These are phyloP conservation scores for Drechslera avenae DNA, from an alignment of 2,329 filamentous ascomycete genomes.

Conservation along the genomic window DNA sequence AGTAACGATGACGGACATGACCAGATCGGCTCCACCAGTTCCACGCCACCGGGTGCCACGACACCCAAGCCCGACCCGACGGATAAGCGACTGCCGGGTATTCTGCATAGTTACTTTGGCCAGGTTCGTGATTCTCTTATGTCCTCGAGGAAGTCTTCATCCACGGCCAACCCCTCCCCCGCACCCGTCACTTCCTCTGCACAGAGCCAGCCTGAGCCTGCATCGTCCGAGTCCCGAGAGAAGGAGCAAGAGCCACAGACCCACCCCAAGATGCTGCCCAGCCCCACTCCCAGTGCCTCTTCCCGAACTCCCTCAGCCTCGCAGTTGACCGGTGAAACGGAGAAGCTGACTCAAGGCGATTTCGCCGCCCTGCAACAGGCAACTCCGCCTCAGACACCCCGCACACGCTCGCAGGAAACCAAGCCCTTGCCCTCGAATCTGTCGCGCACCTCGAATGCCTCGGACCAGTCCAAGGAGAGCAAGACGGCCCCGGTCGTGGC, in stretches of 20 bases:
- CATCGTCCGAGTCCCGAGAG: conserved; percentile 25
- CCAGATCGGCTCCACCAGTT: conserved; percentile 78
- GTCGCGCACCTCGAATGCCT: conserved; percentile 58
- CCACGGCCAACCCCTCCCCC: conserved; percentile 46
- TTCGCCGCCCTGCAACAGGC: conserved; percentile 73
- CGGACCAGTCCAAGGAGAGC: conserved; percentile 47
- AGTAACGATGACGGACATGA: conserved; percentile 75
- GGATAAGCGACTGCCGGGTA: conserved; percentile 93
- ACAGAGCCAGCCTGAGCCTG: conserved; percentile 11
- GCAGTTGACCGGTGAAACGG: conserved; percentile 70
- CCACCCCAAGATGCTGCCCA: conserved; percentile 60
- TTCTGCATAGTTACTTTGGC: conserved; percentile 94
- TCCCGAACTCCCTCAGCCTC: conserved; percentile 58
- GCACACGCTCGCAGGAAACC: conserved; percentile 75
- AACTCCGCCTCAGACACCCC: conserved; percentile 86
- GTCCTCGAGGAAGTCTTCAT: conserved; percentile 47
- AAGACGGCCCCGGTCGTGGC: conserved; percentile 66
- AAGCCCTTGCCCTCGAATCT: conserved; percentile 51
- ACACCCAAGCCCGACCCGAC: conserved; percentile 92
- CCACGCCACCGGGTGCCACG: conserved; percentile 86
- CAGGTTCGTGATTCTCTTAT: conserved; percentile 88
- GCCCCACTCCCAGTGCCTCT: conserved; percentile 54
- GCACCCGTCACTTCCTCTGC: conserved; percentile 36
- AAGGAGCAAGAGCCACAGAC: conserved; percentile 31
- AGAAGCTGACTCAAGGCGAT: conserved; percentile 86